A percentile compares a stretch with the other conserved stretches of the same genome.
These are phyloP conservation scores for Boeremia exigua DNA, from an alignment of 2,329 filamentous ascomycete genomes.

Conservation along the genomic window DNA sequence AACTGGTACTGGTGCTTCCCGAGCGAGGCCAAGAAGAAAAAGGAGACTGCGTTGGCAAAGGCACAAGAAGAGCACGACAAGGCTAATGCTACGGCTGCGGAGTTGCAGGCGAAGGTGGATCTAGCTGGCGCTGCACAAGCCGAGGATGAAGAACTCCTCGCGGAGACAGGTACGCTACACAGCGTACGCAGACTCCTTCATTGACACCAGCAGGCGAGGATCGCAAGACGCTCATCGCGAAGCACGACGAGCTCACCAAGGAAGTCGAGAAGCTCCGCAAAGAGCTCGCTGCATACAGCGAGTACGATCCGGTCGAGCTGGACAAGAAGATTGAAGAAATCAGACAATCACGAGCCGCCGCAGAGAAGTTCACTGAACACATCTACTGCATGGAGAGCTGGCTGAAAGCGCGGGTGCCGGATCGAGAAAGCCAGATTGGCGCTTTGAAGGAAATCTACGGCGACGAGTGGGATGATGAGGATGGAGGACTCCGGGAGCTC, in stretches of 20 bases:
- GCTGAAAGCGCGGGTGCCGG: conserved; percentile 47
- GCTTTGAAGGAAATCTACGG: conserved; percentile 58
- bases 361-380: conserved; percentile 52
- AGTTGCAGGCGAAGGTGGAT: conserved; percentile 51
- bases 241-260: conserved; percentile 44
- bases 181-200: background rate
- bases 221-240: conserved; percentile 48
- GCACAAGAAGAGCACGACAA: conserved; percentile 49
- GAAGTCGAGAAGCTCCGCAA: conserved; percentile 48
- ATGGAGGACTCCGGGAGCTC: conserved; percentile 55
- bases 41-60: conserved; percentile 48
- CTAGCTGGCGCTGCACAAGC: conserved; percentile 47
- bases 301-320: conserved; percentile 54
- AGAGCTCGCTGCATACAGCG: conserved; percentile 54
- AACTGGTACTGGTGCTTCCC: conserved; percentile 76
- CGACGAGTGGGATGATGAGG: conserved; percentile 61
- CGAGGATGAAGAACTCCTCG: conserved; percentile 48
- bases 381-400: conserved; percentile 56
- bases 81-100: conserved; percentile 38
- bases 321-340: conserved; percentile 49
- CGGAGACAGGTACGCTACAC: conserved; percentile 33
- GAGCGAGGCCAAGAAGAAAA: conserved; percentile 61
- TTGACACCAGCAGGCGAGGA: conserved; percentile 28
- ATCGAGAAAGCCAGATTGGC: conserved; percentile 52
- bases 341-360: conserved; percentile 33